Percentiles rank a stretch among this genome's conserved stretches.
phyloP scores from a whole-genome alignment of 2,329 filamentous ascomycete genomes.

The Fusarium agapanthi region DNA sequence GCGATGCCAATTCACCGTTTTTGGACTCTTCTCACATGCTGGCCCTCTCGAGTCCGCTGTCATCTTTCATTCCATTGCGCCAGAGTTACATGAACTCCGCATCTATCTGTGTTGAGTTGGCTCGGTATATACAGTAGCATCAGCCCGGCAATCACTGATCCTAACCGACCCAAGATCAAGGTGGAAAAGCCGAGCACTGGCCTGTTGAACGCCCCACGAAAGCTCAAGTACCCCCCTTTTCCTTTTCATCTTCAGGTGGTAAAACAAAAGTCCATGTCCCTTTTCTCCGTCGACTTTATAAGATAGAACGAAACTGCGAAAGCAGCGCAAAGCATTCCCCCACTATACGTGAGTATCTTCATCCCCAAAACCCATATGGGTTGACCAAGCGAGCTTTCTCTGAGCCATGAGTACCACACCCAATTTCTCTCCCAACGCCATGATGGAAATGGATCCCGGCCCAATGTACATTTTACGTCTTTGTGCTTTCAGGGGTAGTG shows the following conservation, averaged over 20 bases:
- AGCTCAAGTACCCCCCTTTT: slow-evolving; percentile 12
- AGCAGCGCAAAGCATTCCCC: slow-evolving; percentile 1
- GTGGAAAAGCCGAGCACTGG: slow-evolving; percentile 19
- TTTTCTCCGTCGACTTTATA: slow-evolving; percentile 3
- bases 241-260: slow-evolving; percentile 11
- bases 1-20: slow-evolving; percentile 14
- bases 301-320: background rate
- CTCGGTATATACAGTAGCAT: slow-evolving; percentile 30
- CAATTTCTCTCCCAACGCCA: slow-evolving; percentile 31
- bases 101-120: slow-evolving; percentile 24
- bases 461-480: slow-evolving; percentile 30
- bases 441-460: slow-evolving; percentile 27
- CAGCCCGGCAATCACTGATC: slow-evolving; percentile 2
- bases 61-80: slow-evolving; percentile 11
- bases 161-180: slow-evolving; percentile 13
- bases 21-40: background rate
- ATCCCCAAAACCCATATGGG: slow-evolving; percentile 1
- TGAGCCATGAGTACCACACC: background rate
- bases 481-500: background rate
- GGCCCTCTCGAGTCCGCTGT: background rate
- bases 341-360: background rate
- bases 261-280: slow-evolving; percentile 15
- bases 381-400: slow-evolving; percentile 17
- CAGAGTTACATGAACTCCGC: slow-evolving; percentile 17
- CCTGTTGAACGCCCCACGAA: slow-evolving; percentile 41